Percentiles rank a stretch among this genome's conserved stretches.
Conservation (phyloP, 768 basidiomycete genomes). For the Artomyces pyxidatus region DNA sequence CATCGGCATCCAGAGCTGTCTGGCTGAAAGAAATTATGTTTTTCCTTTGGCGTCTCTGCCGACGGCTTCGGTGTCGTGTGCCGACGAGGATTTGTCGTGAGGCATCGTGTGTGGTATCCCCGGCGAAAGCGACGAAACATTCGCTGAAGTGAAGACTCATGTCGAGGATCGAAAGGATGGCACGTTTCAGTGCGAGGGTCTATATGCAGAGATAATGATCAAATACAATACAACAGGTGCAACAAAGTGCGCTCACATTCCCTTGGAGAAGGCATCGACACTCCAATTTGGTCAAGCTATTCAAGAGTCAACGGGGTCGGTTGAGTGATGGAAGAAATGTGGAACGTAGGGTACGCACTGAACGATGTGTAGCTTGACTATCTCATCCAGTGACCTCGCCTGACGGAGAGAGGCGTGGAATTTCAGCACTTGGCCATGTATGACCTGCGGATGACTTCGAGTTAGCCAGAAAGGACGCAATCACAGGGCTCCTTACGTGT, state of each 20-base stretch:
- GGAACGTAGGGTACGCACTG: slow-evolving; percentile 41
- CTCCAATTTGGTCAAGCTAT: slow-evolving; percentile 53
- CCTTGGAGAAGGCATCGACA: slow-evolving; percentile 55
- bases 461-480: neutral
- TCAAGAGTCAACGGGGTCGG: slow-evolving; percentile 2
- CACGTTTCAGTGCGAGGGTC: slow-evolving; percentile 57
- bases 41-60: slow-evolving; percentile 42
- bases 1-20: slow-evolving; percentile 23
- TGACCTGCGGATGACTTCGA: slow-evolving; percentile 37
- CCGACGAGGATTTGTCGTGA: slow-evolving; percentile 39
- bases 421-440: slow-evolving; percentile 50
- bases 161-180: slow-evolving; percentile 64
- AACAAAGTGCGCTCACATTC: slow-evolving; percentile 35
- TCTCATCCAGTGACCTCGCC: slow-evolving; percentile 65
- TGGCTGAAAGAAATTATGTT: slow-evolving; percentile 59
- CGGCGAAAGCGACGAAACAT: slow-evolving; percentile 51
- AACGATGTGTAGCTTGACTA: slow-evolving; percentile 58
- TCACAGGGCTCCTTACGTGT: slow-evolving; percentile 37
- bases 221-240: neutral
- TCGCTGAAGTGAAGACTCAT: slow-evolving; percentile 65
- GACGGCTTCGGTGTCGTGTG: slow-evolving; percentile 56
- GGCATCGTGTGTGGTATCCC: slow-evolving; percentile 52
- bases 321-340: neutral
- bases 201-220: slow-evolving; percentile 21
- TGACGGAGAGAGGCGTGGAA: slow-evolving; percentile 50